phyloP scores from a whole-genome alignment of 257 asterid genomes.

The Penstemon newberryi region DNA sequence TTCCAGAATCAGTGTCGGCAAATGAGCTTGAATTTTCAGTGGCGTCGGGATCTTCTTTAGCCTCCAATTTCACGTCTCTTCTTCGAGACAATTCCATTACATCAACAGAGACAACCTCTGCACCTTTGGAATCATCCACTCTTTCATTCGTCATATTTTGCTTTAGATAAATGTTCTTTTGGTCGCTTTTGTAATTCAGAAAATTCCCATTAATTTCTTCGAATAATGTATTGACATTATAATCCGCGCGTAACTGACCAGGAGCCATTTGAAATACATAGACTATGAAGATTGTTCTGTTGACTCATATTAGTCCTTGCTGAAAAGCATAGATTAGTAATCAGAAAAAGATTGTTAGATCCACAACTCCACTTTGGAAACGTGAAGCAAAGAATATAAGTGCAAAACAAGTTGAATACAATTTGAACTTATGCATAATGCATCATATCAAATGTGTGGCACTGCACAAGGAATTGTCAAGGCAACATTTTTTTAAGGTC shows the following conservation, averaged over 20 bases:
- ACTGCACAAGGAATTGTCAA: neutral
- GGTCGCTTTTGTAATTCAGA: slow-evolving; percentile 27
- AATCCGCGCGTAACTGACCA: neutral
- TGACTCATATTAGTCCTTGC: slow-evolving; percentile 14
- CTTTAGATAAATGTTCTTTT: slow-evolving; percentile 23
- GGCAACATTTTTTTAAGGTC: neutral
- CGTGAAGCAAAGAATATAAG: neutral
- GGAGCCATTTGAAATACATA: slow-evolving; percentile 23
- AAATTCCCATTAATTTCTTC: slow-evolving; percentile 23
- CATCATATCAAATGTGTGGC: neutral
- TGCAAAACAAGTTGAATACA: neutral
- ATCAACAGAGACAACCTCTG: slow-evolving; percentile 47
- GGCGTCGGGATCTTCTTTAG: slow-evolving; percentile 76
- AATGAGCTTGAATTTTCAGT: slow-evolving; percentile 93
- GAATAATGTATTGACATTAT: neutral
- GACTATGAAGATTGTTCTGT: slow-evolving; percentile 17
- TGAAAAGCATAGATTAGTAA: slow-evolving; percentile 1
- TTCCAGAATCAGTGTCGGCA: slow-evolving; percentile 59
- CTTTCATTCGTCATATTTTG: slow-evolving; percentile 38
- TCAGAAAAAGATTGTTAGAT: slow-evolving; percentile 1
- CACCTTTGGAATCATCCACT: slow-evolving; percentile 34
- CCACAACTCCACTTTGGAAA: neutral
- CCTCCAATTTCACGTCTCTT: slow-evolving; percentile 44
- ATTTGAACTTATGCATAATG: neutral
- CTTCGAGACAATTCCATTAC: slow-evolving; percentile 49